Base-by-base conservation (phyloP, 768 basidiomycete genomes). In the Pleurotus platypus region DNA sequence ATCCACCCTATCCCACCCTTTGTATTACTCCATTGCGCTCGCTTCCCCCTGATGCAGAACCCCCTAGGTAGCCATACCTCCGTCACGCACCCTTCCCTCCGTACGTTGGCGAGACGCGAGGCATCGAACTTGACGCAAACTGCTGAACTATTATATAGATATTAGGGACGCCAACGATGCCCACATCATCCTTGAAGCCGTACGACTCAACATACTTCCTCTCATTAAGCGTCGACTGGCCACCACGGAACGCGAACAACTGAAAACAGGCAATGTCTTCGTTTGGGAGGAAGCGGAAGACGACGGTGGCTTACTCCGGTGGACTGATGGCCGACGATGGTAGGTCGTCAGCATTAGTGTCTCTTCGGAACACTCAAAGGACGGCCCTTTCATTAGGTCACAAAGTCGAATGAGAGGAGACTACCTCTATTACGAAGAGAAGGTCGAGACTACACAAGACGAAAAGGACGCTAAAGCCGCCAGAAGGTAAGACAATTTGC, bases 281-380 rank as follows among this genome's bases (percentile, higher is more conserved):
- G 84, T 86, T 27, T 86, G 85, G 85, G 85, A 86, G 60, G 84
- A 86, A 63, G 83, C 83, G 4, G 84, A 82, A 51, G 77, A 80
- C 38, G 78, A 78, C 5, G 75, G 74, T 24, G 60, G 63, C 40
- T 61, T 82, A 27, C 69, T 83, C 53, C 74, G 85, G 13, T 86
- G 84, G 84, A 86, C 84, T n/a, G 84, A 86, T 58, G 84, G 84
- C 1, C 72, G 82, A 49, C 71, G 83, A 64, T 86, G 84, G 85
- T 79, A 61, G 46, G 71, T 57, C 11, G 3, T 43, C 5, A 5
- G 22, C 2, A 24, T 35, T 35, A 8, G 8, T 11, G 2, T 35
- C 9, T 35, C 30, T 35, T 2, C 30, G 30, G 30, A 24, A 35
- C 48, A 6, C 48, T 35, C 30, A 16, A 35, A 49, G n/a, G 22